Base-by-base conservation (phyloP, 139 green algal genomes). In the Chlorella sp. region DNA sequence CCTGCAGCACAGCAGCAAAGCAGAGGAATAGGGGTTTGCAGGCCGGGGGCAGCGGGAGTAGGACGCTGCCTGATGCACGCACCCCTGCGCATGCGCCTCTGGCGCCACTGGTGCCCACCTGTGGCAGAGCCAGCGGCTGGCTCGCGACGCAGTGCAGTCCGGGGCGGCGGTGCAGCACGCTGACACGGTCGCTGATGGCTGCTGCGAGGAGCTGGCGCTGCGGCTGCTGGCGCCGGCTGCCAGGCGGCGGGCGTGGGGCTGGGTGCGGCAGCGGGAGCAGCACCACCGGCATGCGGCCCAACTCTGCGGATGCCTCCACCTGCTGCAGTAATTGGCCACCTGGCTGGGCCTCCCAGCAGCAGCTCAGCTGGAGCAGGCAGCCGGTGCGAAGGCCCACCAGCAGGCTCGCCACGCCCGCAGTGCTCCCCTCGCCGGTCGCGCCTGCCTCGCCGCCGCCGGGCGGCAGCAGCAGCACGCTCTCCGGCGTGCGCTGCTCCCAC, bases 181-280 rank as follows among this genome's bases (percentile, higher is more conserved):
- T 72, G 35, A 63, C 45, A 2, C 72, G 45, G 36, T 78, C 72
- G 21, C 72, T 51, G 15, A 78, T 45, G 21, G 51, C 72, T 17
- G 35, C 71, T 3, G 58, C 71, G 1, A n/a, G 60, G 42, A 0
- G 58, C 43, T 0, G 43, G 31, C 19, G 56, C 12, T 0, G 15
- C 42, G 3, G 21, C 56, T 0, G 58, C 58, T 23, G 58, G 56
- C 21, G 71, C 58, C 19, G 42, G 46, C 14, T 55, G 46, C 46
- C 14, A 17, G 14, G 46, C 35, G 25, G 42, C 58, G 8, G 21
- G 19, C 1, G 56, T 43, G 19, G 56, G 42, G 51, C 7, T 61
- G 71, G n/a, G 56, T n/a, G 53, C 69, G 71, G 71, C 71, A 77
- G 58, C 7, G 71, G 71, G 46, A 77, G 42, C 58, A 77, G 42